A percentile compares a stretch with the other conserved stretches of the same genome.
Evolutionary conservation across 2,329 filamentous ascomycete species (phyloP).

Genomic region (Drechslerella stenobrocha): DNA sequence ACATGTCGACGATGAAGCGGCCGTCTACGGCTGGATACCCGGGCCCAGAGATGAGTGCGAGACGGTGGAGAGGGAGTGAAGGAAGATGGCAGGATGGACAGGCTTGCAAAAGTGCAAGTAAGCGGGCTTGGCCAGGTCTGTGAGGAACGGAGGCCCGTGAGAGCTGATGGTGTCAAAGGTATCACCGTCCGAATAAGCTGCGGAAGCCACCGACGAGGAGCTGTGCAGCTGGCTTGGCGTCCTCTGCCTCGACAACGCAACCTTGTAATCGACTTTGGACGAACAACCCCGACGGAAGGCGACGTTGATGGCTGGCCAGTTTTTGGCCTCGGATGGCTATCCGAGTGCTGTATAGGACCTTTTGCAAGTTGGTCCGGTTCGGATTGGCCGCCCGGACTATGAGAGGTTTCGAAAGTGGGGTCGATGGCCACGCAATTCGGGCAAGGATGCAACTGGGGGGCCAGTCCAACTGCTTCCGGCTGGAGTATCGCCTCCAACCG

Average conservation of each 20-base stretch:
- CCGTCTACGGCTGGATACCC: slow-evolving; percentile 29
- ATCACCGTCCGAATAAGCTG: not conserved
- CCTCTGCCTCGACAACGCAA: slow-evolving; percentile 4
- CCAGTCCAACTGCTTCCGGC: not conserved
- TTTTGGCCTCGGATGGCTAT: too few relatives aligned
- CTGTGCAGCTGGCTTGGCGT: not conserved
- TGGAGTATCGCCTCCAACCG: not conserved
- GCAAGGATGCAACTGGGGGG: slow-evolving; percentile 2
- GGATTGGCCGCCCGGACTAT: slow-evolving; percentile 21
- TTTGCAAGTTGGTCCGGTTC: too few relatives aligned
- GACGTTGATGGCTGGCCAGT: not conserved
- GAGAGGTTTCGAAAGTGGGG: slow-evolving; percentile 49
- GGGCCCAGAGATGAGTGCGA: slow-evolving; percentile 8
- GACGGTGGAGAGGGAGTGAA: not conserved
- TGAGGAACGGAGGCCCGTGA: not conserved
- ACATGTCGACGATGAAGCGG: slow-evolving; percentile 28
- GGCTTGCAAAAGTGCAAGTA: slow-evolving; percentile 2
- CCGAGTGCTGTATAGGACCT: too few relatives aligned
- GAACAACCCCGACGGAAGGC: not conserved
- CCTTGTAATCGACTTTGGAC: too few relatives aligned
- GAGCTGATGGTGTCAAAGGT: not conserved
- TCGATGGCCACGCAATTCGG: slow-evolving; percentile 23
- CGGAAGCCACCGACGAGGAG: not conserved
- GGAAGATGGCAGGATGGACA: not conserved
- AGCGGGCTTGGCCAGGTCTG: not conserved